Evolutionary conservation across 176 grass and related monocot species (phyloP), one percentile per base, ranked within the genome.

Genomic region (Microstegium vimineum): DNA sequence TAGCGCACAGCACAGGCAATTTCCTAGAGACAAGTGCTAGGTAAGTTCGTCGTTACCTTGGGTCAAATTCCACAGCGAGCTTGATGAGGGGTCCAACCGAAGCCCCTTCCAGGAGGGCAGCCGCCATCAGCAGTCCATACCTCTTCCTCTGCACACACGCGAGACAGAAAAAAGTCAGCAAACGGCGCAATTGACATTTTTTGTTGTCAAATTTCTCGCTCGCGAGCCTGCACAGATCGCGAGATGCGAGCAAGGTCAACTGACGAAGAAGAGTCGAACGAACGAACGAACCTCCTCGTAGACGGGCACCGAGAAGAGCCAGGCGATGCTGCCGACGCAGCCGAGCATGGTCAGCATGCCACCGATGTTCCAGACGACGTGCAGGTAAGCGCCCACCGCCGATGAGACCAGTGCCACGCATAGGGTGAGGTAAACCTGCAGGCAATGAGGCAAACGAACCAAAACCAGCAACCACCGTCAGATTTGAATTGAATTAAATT

Each of bases 391-490:
- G n/a, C 96, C 96, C 46, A 90, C 47, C 7, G 96, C 96, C 32
- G 96, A 95, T 6, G 89, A 86, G 38, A 84, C 86, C 38, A 99
- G 75, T 2, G 96, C 93, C 7, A 94, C 84, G 56, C 96, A 99
- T 10, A 99, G 89, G 10, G 96, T 93, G 77, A 95, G 84, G 89
- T 99, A 99, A 35, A 99, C 96, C 96, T 99, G 85, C 65, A 90
- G 65, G 66, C n/a, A 37, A 46, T 8, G n/a, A n/a, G n/a, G n/a
- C 22, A 18, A 18, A 54, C 18, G n/a, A n/a, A n/a, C n/a, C n/a
- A 2, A 54, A 54, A 54, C 0, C 18, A 45, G 34, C 63, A 68
- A 18, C 71, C 3, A 41, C 10, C 2, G 5, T 40, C 40, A 69
- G 42, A 69, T 38, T 69, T 45, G 23, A 43, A 57, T 23, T 2